Percentiles rank a stretch among this genome's conserved stretches.
Evolutionary conservation across 2,329 filamentous ascomycete species (phyloP).

Genomic region (Alternaria solani): DNA sequence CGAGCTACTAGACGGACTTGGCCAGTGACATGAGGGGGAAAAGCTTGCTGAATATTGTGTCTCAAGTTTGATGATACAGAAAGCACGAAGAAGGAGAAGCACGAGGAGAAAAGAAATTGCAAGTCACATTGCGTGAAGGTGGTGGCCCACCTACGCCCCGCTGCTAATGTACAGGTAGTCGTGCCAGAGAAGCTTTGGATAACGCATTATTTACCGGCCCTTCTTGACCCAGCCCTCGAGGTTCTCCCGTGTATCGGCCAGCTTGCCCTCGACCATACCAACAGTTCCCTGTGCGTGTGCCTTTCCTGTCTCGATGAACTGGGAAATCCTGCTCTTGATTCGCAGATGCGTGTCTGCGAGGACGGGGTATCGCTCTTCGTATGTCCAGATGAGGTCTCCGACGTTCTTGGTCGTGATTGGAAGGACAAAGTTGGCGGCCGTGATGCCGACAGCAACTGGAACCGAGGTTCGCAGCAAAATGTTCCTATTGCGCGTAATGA

Average conservation of each 20-base stretch:
- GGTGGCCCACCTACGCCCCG: constrained; percentile 12
- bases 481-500: constrained; percentile 86
- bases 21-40: too few relatives aligned
- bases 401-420: constrained; percentile 92
- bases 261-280: constrained; percentile 80
- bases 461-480: constrained; percentile 79
- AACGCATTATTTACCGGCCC: constrained; percentile 68
- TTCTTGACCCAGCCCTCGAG: constrained; percentile 92
- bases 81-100: neutral
- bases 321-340: constrained; percentile 72
- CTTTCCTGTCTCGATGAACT: constrained; percentile 76
- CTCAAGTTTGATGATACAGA: neutral
- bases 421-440: constrained; percentile 82
- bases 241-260: constrained; percentile 75
- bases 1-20: neutral
- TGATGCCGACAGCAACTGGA: constrained; percentile 81
- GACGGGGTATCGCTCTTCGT: constrained; percentile 87
- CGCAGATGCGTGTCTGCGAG: constrained; percentile 82
- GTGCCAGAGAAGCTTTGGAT: constrained; percentile 15
- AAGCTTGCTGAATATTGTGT: neutral
- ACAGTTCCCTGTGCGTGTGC: constrained; percentile 76
- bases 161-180: constrained; percentile 29
- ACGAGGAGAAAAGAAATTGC: constrained; percentile 1
- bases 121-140: constrained; percentile 11
- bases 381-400: constrained; percentile 85